A percentile compares a stretch with the other conserved stretches of the same genome.
These are phyloP conservation scores for Vaccinium macrocarpon DNA, from an alignment of 148 eudicot genomes.

Conservation along the genomic window DNA sequence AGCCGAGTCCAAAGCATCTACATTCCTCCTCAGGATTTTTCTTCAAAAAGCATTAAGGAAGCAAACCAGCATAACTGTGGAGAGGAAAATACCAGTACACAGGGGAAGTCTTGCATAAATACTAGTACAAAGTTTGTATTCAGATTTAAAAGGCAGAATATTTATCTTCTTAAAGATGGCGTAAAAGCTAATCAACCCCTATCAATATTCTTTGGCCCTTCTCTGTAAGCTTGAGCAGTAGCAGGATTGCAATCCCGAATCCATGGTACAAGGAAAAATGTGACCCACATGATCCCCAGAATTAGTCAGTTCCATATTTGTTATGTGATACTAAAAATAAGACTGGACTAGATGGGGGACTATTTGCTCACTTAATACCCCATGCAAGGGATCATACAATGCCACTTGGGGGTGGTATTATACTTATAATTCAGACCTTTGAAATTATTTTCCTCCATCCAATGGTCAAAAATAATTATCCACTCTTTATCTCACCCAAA, in stretches of 20 bases:
- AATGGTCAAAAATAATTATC: no score
- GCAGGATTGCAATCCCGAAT: neutral
- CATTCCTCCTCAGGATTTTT: constrained; percentile 63
- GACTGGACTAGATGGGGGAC: no score
- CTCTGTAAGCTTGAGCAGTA: neutral
- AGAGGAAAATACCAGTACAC: neutral
- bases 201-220: neutral
- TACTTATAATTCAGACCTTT: no score
- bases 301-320: no score
- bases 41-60: constrained; percentile 48
- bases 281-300: no score
- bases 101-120: neutral
- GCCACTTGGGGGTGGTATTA: no score
- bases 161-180: neutral
- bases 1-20: constrained; percentile 71
- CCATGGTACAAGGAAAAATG: no score
- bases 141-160: neutral
- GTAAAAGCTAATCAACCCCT: neutral
- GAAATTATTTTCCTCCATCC: no score
- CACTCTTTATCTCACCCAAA: no score
- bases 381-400: no score
- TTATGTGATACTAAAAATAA: no score
- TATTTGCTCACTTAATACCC: no score
- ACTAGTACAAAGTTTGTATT: neutral
- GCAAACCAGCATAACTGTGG: neutral